Evolutionary conservation across 2,329 filamentous ascomycete genomes (phyloP).

Genomic region (Pseudogymnoascus sp.): DNA sequence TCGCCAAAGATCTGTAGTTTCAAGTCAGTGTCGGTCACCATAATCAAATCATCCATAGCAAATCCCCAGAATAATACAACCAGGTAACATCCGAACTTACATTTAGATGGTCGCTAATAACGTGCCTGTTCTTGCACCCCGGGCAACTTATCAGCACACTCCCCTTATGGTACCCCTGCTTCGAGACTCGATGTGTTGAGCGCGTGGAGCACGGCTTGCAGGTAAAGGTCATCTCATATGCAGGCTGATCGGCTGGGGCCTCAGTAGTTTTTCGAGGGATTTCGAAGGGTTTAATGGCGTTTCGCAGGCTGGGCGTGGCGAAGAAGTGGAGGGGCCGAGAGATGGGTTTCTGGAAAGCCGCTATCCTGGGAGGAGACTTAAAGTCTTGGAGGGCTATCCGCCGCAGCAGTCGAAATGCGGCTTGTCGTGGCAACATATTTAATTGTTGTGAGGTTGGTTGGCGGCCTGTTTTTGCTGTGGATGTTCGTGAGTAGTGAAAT

Average conservation of each 20-base stretch:
- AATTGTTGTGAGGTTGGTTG: not conserved
- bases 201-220: slow-evolving; percentile 78
- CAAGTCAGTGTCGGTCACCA: slow-evolving; percentile 10
- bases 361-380: not conserved
- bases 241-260: slow-evolving; percentile 41
- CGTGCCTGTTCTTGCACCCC: slow-evolving; percentile 74
- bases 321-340: slow-evolving; percentile 1
- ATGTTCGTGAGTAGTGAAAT: not conserved
- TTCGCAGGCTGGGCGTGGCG: slow-evolving; percentile 10
- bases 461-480: not conserved
- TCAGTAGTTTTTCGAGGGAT: slow-evolving; percentile 1
- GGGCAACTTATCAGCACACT: slow-evolving; percentile 87
- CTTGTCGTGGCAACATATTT: slow-evolving; percentile 20
- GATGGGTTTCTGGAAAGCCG: not conserved
- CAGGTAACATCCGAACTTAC: slow-evolving; percentile 31
- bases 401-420: slow-evolving; percentile 3
- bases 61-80: not conserved
- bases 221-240: slow-evolving; percentile 87
- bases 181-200: slow-evolving; percentile 79
- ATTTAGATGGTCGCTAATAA: slow-evolving; percentile 85
- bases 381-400: slow-evolving; percentile 12
- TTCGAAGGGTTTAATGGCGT: not conserved
- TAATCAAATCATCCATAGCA: too few relatives aligned
- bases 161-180: slow-evolving; percentile 91
- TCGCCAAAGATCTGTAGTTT: slow-evolving; percentile 61